phyloP scores from a whole-genome alignment of 2,329 filamentous ascomycete genomes.

The Hypoxylon sp. region DNA sequence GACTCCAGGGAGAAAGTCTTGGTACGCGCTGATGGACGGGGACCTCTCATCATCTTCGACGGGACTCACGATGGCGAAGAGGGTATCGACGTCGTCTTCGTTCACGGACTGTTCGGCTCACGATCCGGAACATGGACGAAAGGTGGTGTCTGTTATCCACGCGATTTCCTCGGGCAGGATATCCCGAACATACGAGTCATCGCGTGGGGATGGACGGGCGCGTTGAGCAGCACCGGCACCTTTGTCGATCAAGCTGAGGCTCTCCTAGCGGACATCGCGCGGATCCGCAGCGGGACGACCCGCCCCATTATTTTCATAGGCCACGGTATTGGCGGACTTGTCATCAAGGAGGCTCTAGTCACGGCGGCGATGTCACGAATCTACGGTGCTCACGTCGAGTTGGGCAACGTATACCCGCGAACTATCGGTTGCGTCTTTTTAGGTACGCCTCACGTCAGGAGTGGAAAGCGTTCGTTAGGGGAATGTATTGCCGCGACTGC shows the following conservation, averaged over 20 bases:
- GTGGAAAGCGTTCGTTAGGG: slow-evolving; percentile 50
- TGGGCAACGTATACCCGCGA: slow-evolving; percentile 53
- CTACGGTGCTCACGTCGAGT: slow-evolving; percentile 52
- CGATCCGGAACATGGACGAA: slow-evolving; percentile 50
- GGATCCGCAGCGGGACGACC: slow-evolving; percentile 47
- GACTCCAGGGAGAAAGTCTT: slow-evolving; percentile 49
- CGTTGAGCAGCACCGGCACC: slow-evolving; percentile 44
- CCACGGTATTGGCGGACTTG: slow-evolving; percentile 52
- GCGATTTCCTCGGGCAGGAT: slow-evolving; percentile 52
- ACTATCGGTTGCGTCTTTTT: slow-evolving; percentile 53
- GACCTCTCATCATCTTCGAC: slow-evolving; percentile 49
- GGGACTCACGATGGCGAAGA: slow-evolving; percentile 46
- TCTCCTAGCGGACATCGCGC: slow-evolving; percentile 50
- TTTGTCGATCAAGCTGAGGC: slow-evolving; percentile 51
- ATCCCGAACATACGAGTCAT: slow-evolving; percentile 50
- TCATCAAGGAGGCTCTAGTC: slow-evolving; percentile 53
- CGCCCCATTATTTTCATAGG: slow-evolving; percentile 53
- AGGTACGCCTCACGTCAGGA: slow-evolving; percentile 51
- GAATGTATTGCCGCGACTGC: slow-evolving; percentile 51
- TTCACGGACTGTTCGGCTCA: slow-evolving; percentile 52
- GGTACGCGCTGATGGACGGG: slow-evolving; percentile 48
- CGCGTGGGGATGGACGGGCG: slow-evolving; percentile 51
- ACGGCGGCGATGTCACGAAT: slow-evolving; percentile 53
- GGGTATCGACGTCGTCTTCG: slow-evolving; percentile 52
- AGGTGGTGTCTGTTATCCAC: slow-evolving; percentile 51